These are phyloP conservation scores for Kazachstania bromeliacearum DNA, from an alignment of 805 yeast species.

Conservation along the genomic window DNA sequence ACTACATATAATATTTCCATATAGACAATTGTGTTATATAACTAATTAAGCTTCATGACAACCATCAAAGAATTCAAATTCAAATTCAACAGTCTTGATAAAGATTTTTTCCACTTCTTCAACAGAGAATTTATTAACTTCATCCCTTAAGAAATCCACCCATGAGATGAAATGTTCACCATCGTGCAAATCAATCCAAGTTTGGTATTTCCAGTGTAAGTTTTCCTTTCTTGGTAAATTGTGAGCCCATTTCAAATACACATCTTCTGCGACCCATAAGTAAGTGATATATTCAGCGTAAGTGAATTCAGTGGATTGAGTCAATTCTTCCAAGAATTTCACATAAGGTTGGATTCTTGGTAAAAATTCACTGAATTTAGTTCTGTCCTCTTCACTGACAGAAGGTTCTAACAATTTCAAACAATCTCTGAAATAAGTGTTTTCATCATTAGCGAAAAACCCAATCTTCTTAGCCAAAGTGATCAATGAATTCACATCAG, in stretches of 20 bases:
- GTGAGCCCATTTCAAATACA: conserved; percentile 46
- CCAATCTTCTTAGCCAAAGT: conserved; percentile 43
- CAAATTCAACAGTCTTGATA: conserved; percentile 31
- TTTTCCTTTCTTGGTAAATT: conserved; percentile 24
- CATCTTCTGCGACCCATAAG: conserved; percentile 40
- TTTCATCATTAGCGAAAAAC: conserved; percentile 39
- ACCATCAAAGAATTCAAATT: conserved; percentile 38
- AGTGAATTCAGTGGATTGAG: conserved; percentile 18
- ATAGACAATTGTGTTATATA: too few relatives aligned
- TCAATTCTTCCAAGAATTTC: conserved; percentile 28
- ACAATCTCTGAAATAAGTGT: conserved; percentile 36
- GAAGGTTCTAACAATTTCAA: conserved; percentile 18
- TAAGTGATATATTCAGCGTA: conserved; percentile 38
- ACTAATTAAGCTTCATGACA: conserved; percentile 34
- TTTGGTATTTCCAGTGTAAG: conserved; percentile 38
- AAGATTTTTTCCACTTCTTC: conserved; percentile 27
- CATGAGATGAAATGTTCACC: conserved; percentile 40
- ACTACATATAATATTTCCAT: too few relatives aligned
- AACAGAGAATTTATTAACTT: conserved; percentile 33
- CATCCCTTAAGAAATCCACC: conserved; percentile 38
- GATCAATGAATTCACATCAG: conserved; percentile 31
- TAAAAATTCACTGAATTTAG: conserved; percentile 7
- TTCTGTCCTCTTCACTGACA: conserved; percentile 10
- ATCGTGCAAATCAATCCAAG: conserved; percentile 45
- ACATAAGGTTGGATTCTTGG: conserved; percentile 31